phyloP scores from a whole-genome alignment of 495 filamentous ascomycete genomes.

The Xylaria acuta region DNA sequence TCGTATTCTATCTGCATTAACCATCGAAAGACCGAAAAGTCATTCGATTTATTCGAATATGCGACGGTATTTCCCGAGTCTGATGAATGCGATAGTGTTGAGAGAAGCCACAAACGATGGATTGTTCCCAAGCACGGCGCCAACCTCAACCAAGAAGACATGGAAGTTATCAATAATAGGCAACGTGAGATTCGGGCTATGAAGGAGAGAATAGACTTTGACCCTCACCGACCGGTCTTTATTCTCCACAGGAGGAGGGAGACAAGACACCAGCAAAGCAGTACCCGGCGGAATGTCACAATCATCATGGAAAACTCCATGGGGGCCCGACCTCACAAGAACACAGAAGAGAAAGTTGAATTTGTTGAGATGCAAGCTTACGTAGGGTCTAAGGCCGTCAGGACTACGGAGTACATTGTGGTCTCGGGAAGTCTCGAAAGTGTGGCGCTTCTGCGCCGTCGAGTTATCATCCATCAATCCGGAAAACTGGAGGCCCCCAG shows the following conservation, averaged over 20 bases:
- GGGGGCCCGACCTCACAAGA: neutral
- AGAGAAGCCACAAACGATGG: constrained; percentile 2
- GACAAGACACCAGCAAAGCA: neutral
- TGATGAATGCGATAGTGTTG: neutral
- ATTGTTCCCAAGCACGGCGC: neutral
- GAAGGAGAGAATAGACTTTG: constrained; percentile 4
- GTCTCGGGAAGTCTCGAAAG: constrained; percentile 3
- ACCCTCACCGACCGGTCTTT: neutral
- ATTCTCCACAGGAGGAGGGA: neutral
- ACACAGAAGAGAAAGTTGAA: neutral
- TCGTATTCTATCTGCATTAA: neutral
- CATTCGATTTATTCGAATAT: neutral
- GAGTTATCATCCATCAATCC: neutral
- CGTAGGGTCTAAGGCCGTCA: neutral
- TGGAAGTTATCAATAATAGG: neutral
- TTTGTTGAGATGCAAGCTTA: neutral
- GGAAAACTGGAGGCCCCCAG: neutral
- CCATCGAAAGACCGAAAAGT: neutral
- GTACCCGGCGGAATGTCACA: neutral
- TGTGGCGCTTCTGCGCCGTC: constrained; percentile 3
- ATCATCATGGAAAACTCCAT: neutral
- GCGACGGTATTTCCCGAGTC: neutral
- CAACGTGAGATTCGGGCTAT: neutral
- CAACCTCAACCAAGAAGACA: neutral
- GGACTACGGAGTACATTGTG: neutral